Conservation (phyloP, 2,329 filamentous ascomycete species). For the Xylariaceae sp. region DNA sequence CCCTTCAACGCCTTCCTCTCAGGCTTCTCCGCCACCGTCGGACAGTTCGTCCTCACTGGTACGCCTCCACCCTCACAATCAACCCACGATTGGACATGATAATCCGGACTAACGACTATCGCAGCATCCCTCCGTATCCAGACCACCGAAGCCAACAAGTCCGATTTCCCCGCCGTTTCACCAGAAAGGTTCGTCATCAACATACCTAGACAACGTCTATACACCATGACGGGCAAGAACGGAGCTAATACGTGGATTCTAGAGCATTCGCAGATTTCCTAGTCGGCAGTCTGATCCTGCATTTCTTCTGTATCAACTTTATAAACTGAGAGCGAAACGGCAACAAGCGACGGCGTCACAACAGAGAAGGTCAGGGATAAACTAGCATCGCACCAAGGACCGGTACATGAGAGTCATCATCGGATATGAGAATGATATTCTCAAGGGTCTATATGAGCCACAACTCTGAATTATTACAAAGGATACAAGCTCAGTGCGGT, state of each 20-base stretch:
- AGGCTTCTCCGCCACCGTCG: constrained; percentile 90
- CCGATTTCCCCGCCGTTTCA: constrained; percentile 72
- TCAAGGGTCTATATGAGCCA: too few relatives aligned
- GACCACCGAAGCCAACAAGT: constrained; percentile 78
- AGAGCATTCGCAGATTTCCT: constrained; percentile 97
- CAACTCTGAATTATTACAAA: too few relatives aligned
- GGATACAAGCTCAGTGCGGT: too few relatives aligned
- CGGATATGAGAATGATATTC: background rate
- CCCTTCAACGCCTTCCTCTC: constrained; percentile 98
- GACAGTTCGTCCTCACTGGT: constrained; percentile 95
- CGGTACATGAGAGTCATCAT: background rate
- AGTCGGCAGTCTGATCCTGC: constrained; percentile 89
- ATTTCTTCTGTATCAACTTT: constrained; percentile 99
- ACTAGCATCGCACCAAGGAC: constrained; percentile 8
- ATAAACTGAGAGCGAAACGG: constrained; percentile 72
- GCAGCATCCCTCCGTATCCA: constrained; percentile 80
- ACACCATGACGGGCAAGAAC: background rate
- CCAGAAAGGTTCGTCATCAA: constrained; percentile 65
- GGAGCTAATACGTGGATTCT: constrained; percentile 3
- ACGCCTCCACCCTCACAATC: constrained; percentile 35
- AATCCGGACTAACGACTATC: constrained; percentile 11
- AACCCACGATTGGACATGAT: background rate
- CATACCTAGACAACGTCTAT: background rate
- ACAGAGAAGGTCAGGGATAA: constrained; percentile 6
- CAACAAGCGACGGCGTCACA: constrained; percentile 3